These are phyloP conservation scores for Pouteria glomerata DNA, from an alignment of 148 eudicot genomes.

Conservation along the genomic window DNA sequence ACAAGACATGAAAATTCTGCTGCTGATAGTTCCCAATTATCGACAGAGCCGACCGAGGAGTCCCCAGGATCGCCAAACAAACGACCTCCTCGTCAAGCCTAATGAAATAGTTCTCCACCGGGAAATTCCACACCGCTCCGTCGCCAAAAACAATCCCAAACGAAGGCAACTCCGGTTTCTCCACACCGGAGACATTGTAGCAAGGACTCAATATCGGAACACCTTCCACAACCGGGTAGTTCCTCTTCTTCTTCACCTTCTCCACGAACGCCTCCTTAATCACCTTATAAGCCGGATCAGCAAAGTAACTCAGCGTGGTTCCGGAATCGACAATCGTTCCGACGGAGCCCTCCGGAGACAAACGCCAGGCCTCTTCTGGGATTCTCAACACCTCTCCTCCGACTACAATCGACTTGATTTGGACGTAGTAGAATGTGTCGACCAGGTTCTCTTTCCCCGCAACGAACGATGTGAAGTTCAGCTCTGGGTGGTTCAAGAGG, in stretches of 20 bases:
- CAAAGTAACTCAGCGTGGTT: constrained; percentile 77
- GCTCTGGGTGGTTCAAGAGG: constrained; percentile 42
- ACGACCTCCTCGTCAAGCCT: constrained; percentile 64
- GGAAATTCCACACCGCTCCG: constrained; percentile 85
- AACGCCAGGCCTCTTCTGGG: constrained; percentile 61
- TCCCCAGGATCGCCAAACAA: constrained; percentile 72
- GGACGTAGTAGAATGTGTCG: constrained; percentile 77
- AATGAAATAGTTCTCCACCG: constrained; percentile 75
- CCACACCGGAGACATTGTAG: constrained; percentile 72
- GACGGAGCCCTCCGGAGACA: constrained; percentile 56
- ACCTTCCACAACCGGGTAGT: constrained; percentile 48
- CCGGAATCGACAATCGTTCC: constrained; percentile 98
- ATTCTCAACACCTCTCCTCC: constrained; percentile 60
- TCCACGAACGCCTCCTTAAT: constrained; percentile 62
- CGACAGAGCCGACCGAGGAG: constrained; percentile 55
- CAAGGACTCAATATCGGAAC: constrained; percentile 70
- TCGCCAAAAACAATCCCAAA: constrained; percentile 67
- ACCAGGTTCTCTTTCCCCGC: constrained; percentile 49
- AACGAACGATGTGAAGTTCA: constrained; percentile 64
- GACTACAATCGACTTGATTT: constrained; percentile 52
- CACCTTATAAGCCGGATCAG: constrained; percentile 60
- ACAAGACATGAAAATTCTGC: constrained; percentile 84
- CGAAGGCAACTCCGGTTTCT: constrained; percentile 50
- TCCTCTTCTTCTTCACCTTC: constrained; percentile 46
- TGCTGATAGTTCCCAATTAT: constrained; percentile 96